phyloP scores from a whole-genome alignment of 768 basidiomycete genomes.

The Tricholoma sp. region DNA sequence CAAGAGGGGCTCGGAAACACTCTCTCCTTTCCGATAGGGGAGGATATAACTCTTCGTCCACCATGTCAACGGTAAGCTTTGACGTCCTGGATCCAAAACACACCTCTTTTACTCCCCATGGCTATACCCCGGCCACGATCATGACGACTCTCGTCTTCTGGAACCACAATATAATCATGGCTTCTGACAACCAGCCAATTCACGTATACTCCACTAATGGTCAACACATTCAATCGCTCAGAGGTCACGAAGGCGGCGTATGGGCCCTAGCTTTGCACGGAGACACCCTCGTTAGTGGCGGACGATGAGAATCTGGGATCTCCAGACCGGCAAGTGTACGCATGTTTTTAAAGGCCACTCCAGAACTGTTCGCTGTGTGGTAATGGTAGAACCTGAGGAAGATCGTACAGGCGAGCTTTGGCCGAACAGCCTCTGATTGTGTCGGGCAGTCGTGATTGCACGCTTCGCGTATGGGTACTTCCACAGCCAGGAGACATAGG shows the following conservation, averaged over 20 bases:
- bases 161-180: slow-evolving; percentile 89
- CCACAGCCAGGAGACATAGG: slow-evolving; percentile 63
- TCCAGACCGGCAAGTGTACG: slow-evolving; percentile 72
- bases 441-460: slow-evolving; percentile 68
- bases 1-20: too few relatives aligned
- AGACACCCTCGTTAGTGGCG: slow-evolving; percentile 85
- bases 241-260: slow-evolving; percentile 95
- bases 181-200: slow-evolving; percentile 95
- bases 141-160: slow-evolving; percentile 97
- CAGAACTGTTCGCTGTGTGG: slow-evolving; percentile 91
- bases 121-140: slow-evolving; percentile 78
- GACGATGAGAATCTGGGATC: slow-evolving; percentile 92
- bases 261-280: slow-evolving; percentile 93
- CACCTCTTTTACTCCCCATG: slow-evolving; percentile 81
- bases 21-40: too few relatives aligned
- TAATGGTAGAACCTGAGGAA: slow-evolving; percentile 86
- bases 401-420: slow-evolving; percentile 62
- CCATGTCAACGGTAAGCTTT: slow-evolving; percentile 37
- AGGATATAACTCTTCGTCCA: too few relatives aligned
- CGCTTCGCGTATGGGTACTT: slow-evolving; percentile 53
- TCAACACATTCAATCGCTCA: slow-evolving; percentile 61
- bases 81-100: slow-evolving; percentile 67
- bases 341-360: slow-evolving; percentile 97
- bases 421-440: slow-evolving; percentile 64
- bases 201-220: slow-evolving; percentile 88